Evolutionary conservation across 192 early-diverging fungal genomes (phyloP).

Genomic region (Spinellus fusiger): DNA sequence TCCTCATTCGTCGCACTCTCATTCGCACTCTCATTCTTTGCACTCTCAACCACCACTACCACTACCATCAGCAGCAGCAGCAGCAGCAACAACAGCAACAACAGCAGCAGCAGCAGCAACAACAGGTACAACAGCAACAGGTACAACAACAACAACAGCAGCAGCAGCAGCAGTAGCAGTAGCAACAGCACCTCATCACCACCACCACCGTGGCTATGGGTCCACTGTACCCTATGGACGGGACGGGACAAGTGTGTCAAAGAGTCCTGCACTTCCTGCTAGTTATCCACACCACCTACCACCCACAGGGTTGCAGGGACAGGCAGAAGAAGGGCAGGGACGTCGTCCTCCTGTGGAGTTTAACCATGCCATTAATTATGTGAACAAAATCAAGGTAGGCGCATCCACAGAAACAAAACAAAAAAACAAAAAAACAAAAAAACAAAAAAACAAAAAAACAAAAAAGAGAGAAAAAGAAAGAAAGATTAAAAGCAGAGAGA

Average conservation of each 20-base stretch:
- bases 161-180: background rate
- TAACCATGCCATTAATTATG: constrained; percentile 97
- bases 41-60: background rate
- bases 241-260: background rate
- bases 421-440: background rate
- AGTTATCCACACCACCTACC: constrained; percentile 26
- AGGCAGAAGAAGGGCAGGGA: constrained; percentile 11
- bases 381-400: constrained; percentile 93
- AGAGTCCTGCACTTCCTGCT: constrained; percentile 3
- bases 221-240: background rate
- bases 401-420: background rate
- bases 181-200: background rate
- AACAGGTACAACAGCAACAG: background rate
- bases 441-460: background rate
- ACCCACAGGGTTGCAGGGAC: constrained; percentile 26
- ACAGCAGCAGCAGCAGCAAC: background rate
- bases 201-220: background rate
- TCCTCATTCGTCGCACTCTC: background rate
- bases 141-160: background rate
- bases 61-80: background rate
- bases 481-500: background rate
- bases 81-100: constrained; percentile 3
- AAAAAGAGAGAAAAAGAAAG: background rate
- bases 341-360: constrained; percentile 80
- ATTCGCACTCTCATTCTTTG: background rate